Evolutionary conservation across 2,329 filamentous ascomycete genomes (phyloP).

Genomic region (Penicillium sp.): DNA sequence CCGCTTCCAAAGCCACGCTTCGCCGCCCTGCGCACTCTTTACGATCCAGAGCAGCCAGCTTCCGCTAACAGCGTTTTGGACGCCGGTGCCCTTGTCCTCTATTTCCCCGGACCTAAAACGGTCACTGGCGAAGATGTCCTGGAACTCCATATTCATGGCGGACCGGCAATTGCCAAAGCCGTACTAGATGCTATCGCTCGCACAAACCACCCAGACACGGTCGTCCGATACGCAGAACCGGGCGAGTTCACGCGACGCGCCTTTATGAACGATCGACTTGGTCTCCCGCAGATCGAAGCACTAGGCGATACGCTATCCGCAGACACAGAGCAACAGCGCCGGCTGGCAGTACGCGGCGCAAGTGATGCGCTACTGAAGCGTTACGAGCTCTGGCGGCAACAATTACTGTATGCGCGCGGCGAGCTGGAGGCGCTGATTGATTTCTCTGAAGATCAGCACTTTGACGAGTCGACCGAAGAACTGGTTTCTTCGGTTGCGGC

Average conservation of each 20-base stretch:
- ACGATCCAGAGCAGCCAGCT: constrained; percentile 50
- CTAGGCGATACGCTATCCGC: constrained; percentile 58
- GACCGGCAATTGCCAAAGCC: constrained; percentile 79
- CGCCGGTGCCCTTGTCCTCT: constrained; percentile 71
- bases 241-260: constrained; percentile 93
- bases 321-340: constrained; percentile 87
- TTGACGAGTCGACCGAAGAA: constrained; percentile 76
- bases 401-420: constrained; percentile 73
- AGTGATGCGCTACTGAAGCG: constrained; percentile 64
- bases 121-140: constrained; percentile 90
- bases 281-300: constrained; percentile 75
- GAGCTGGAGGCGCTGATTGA: constrained; percentile 95
- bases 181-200: constrained; percentile 71
- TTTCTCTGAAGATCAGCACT: constrained; percentile 95
- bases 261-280: constrained; percentile 79
- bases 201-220: constrained; percentile 21
- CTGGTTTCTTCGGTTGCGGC: constrained; percentile 65
- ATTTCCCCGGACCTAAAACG: constrained; percentile 74
- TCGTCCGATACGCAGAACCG: constrained; percentile 81
- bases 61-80: constrained; percentile 56
- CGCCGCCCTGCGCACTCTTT: constrained; percentile 71
- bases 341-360: constrained; percentile 73
- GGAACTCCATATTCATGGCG: constrained; percentile 92
- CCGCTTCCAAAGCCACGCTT: constrained; percentile 55
- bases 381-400: constrained; percentile 78